Conservation (phyloP, 257 asterid genomes). For the Capsicum chinense region DNA sequence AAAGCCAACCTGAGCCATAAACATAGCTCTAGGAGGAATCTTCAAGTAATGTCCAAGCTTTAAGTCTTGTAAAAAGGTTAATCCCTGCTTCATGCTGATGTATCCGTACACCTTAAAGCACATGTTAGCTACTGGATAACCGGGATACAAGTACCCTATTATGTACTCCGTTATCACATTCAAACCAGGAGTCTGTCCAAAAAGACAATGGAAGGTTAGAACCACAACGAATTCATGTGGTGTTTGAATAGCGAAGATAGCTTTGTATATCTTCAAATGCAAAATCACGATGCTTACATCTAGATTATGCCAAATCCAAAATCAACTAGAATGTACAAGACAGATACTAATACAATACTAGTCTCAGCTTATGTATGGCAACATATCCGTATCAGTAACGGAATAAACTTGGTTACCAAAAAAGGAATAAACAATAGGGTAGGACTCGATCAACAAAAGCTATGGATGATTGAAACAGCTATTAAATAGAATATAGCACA, state of each 20-base stretch:
- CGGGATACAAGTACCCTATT: constrained; percentile 36
- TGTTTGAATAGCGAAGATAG: background rate
- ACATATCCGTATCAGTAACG: background rate
- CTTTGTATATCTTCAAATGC: background rate
- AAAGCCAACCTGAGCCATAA: constrained; percentile 35
- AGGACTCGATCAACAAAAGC: background rate
- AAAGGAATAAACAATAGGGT: background rate
- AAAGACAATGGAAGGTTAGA: background rate
- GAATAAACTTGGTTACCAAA: background rate
- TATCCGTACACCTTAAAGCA: constrained; percentile 35
- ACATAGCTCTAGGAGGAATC: constrained; percentile 36
- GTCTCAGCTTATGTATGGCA: background rate
- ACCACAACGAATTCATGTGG: background rate
- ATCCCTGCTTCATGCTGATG: constrained; percentile 35
- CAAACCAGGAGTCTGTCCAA: constrained; percentile 24
- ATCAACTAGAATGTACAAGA: background rate
- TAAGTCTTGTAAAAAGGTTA: constrained; percentile 33
- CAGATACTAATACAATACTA: background rate
- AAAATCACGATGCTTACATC: background rate
- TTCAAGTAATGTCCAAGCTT: constrained; percentile 39
- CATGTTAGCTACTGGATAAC: constrained; percentile 37
- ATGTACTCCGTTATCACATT: constrained; percentile 35
- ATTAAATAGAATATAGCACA: background rate
- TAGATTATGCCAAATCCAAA: background rate
- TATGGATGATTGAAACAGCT: background rate